Percentiles rank a stretch among this genome's conserved stretches.
Evolutionary conservation across 148 eudicot species (phyloP).

Genomic region (Dysphania ambrosioides): DNA sequence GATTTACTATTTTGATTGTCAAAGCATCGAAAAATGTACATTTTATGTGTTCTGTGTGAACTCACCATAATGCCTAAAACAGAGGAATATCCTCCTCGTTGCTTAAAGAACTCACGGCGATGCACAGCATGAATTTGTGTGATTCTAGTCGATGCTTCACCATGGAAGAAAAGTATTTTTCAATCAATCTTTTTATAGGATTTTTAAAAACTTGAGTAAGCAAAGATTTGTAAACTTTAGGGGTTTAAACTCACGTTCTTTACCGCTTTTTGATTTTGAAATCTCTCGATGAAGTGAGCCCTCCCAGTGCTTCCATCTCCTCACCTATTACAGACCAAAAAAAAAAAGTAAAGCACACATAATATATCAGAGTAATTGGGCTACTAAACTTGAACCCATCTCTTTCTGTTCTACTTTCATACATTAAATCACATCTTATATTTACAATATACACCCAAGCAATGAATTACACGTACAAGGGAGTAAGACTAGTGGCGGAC

Average conservation of each 20-base stretch:
- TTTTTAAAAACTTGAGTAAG: no score
- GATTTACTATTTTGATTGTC: neutral
- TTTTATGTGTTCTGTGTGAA: slow-evolving; percentile 16
- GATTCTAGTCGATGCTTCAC: slow-evolving; percentile 27
- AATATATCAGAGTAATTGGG: neutral
- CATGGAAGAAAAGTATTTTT: neutral
- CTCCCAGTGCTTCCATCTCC: slow-evolving; percentile 89
- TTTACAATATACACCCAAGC: neutral
- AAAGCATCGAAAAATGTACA: neutral
- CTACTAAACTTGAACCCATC: neutral
- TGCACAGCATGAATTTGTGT: slow-evolving; percentile 30
- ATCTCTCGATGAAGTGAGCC: slow-evolving; percentile 46
- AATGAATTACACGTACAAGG: neutral
- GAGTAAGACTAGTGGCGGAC: no score
- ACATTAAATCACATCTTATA: no score
- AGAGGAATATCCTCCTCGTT: slow-evolving; percentile 41
- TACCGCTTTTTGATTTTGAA: slow-evolving; percentile 25
- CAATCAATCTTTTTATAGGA: neutral
- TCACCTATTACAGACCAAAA: slow-evolving; percentile 51
- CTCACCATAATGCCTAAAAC: slow-evolving; percentile 62
- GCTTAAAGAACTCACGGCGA: slow-evolving; percentile 41
- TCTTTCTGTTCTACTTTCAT: no score
- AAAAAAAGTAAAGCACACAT: neutral
- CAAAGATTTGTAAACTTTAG: neutral
- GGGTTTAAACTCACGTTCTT: slow-evolving; percentile 11